Base-by-base conservation (phyloP, 179 eudicot species). In the Sideroxylon spinosum region DNA sequence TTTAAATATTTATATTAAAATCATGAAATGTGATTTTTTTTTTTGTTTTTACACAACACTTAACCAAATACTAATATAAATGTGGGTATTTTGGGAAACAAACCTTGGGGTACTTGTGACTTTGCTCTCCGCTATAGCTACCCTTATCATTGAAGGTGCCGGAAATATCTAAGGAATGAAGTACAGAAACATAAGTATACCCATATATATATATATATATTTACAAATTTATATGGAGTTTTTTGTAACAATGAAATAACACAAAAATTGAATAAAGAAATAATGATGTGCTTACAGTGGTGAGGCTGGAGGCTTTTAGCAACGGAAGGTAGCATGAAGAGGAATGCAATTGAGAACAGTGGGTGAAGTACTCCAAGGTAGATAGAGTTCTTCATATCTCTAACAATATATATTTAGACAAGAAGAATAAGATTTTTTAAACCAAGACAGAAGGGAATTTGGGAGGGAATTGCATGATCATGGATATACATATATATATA, bases 271-370 rank as follows among this genome's bases (percentile, higher is more conserved):
- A 6, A 62, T 16, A 61, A 4, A 49, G 44, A 13, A 6, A 60
- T 4, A 25, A 52, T 9, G 25, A 26, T 65, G 78, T 22, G 59
- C 83, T 83, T 81, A 84, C 88, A 81, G 52, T 77, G 86, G 52
- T 79, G 79, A 26, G 85, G 85, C 28, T 73, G 68, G 75, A 81
- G 85, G 76, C 78, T 49, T 52, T 75, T 13, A n/a, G 73, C 63
- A 29, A 63, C 26, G 12, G 77, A 11, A 9, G 81, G 84, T 10
- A 84, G 17, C 76, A 82, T 29, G 78, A 86, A 71, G 48, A 84
- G 44, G 76, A 81, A 13, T 3, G 73, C 50, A 37, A 80, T 28
- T 26, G 76, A 28, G 25, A 81, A 48, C 66, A 78, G 63, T 26
- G 72, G 74, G 20, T 71, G 80, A 70, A 68, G 80, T 62, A 68